Conservation (phyloP, 805 yeast species). For the Candida anglica region DNA sequence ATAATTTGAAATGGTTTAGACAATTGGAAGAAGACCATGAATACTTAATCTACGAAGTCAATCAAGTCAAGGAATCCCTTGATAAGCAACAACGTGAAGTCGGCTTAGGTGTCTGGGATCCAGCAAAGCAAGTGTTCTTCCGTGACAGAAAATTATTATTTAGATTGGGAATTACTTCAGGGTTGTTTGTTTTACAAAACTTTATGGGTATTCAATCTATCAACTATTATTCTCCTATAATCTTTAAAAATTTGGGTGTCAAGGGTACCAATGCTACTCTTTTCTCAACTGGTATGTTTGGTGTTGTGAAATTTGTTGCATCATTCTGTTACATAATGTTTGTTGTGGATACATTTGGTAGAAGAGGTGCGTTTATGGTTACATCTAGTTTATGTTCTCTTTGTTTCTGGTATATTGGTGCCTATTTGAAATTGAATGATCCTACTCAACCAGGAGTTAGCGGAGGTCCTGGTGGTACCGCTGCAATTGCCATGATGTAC, state of each 20-base stretch:
- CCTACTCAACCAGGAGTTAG: conserved; percentile 25
- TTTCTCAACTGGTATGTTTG: conserved; percentile 38
- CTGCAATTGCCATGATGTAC: conserved; percentile 39
- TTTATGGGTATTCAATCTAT: conserved; percentile 38
- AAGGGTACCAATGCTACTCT: conserved; percentile 34
- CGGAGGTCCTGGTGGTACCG: conserved; percentile 37
- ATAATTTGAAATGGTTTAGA: conserved; percentile 32
- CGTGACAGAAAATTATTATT: conserved; percentile 19
- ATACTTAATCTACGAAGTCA: conserved; percentile 31
- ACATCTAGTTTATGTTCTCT: conserved; percentile 29
- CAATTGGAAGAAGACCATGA: conserved; percentile 29
- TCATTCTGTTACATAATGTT: conserved; percentile 30
- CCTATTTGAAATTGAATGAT: conserved; percentile 30
- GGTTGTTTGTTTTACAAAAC: conserved; percentile 33
- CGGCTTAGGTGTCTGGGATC: conserved; percentile 33
- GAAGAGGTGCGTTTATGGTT: conserved; percentile 32
- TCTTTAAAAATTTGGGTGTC: conserved; percentile 32
- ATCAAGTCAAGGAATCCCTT: conserved; percentile 31
- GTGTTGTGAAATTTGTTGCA: conserved; percentile 34
- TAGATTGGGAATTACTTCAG: conserved; percentile 28
- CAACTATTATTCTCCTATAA: conserved; percentile 35
- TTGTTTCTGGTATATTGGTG: conserved; percentile 38
- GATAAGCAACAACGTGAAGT: conserved; percentile 24
- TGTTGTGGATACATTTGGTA: conserved; percentile 32
- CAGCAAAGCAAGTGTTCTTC: conserved; percentile 26